Percentiles rank a stretch among this genome's conserved stretches.
Evolutionary conservation across 495 filamentous ascomycete genomes (phyloP).

Genomic region (Trichodelitschia bisporula): DNA sequence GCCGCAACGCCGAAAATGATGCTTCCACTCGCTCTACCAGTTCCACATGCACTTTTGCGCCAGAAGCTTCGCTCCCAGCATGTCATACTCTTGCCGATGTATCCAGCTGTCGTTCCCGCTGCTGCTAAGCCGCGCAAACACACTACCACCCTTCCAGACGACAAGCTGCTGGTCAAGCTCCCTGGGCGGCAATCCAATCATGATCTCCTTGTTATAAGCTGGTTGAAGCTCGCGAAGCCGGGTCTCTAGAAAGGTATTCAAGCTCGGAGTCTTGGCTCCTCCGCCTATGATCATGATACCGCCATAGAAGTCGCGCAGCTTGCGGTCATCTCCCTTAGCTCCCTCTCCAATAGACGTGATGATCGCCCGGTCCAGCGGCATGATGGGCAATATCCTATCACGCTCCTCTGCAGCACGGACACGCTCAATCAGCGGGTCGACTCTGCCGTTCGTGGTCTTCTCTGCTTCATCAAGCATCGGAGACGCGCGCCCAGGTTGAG

Average conservation of each 20-base stretch:
- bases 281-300: constrained; percentile 93
- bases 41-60: constrained; percentile 78
- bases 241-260: constrained; percentile 60
- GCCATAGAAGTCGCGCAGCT: constrained; percentile 71
- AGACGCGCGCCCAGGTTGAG: constrained; percentile 28
- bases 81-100: constrained; percentile 64
- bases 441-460: constrained; percentile 12
- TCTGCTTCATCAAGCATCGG: constrained; percentile 24
- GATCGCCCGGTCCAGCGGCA: constrained; percentile 72
- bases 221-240: constrained; percentile 43
- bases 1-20: too few species aligned
- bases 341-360: constrained; percentile 70
- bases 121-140: constrained; percentile 70
- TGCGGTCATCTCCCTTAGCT: constrained; percentile 70
- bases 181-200: constrained; percentile 67
- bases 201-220: constrained; percentile 51
- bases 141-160: constrained; percentile 90
- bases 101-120: constrained; percentile 86
- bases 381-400: constrained; percentile 58
- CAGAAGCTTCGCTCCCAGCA: constrained; percentile 52
- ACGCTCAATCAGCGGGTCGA: constrained; percentile 12
- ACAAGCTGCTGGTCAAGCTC: constrained; percentile 91
- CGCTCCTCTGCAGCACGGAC: constrained; percentile 32
- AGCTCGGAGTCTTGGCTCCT: constrained; percentile 52
- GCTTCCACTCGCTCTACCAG: constrained; percentile 24